Evolutionary conservation across 2,329 filamentous ascomycete species (phyloP).

Genomic region (Cladosporium cucumerinum): DNA sequence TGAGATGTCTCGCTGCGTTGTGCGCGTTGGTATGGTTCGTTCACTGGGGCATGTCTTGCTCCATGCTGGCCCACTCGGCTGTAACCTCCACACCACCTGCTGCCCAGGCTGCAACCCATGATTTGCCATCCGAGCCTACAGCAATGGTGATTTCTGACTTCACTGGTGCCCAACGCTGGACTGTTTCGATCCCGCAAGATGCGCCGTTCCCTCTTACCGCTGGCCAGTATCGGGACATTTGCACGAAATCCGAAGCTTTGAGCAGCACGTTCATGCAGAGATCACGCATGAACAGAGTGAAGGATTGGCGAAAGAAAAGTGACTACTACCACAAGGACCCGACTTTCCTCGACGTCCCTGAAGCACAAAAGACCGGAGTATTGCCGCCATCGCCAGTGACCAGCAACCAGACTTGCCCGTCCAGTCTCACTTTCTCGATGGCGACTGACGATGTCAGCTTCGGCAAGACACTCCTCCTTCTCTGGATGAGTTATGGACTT

Average conservation of each 20-base stretch:
- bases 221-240: conserved; percentile 67
- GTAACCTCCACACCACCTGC: conserved; percentile 18
- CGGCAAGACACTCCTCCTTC: conserved; percentile 69
- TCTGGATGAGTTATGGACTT: conserved; percentile 82
- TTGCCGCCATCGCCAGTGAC: conserved; percentile 16
- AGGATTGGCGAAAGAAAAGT: conserved; percentile 46
- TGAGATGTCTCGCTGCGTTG: conserved; percentile 19
- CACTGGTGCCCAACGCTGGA: conserved; percentile 68
- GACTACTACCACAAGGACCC: conserved; percentile 61
- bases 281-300: conserved; percentile 34
- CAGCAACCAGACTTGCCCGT: conserved; percentile 57
- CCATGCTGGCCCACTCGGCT: not conserved
- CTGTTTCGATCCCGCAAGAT: conserved; percentile 69
- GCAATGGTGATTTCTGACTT: conserved; percentile 67
- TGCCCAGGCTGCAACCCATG: conserved; percentile 32
- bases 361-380: conserved; percentile 64
- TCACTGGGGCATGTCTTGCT: conserved; percentile 6
- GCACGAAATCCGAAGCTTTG: conserved; percentile 51
- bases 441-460: conserved; percentile 72
- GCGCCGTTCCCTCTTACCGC: conserved; percentile 64
- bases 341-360: conserved; percentile 70
- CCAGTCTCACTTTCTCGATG: conserved; percentile 72
- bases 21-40: conserved; percentile 20
- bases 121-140: conserved; percentile 68
- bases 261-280: conserved; percentile 24